phyloP scores from a whole-genome alignment of 2,329 filamentous ascomycete genomes.

The Balansia obtecta region DNA sequence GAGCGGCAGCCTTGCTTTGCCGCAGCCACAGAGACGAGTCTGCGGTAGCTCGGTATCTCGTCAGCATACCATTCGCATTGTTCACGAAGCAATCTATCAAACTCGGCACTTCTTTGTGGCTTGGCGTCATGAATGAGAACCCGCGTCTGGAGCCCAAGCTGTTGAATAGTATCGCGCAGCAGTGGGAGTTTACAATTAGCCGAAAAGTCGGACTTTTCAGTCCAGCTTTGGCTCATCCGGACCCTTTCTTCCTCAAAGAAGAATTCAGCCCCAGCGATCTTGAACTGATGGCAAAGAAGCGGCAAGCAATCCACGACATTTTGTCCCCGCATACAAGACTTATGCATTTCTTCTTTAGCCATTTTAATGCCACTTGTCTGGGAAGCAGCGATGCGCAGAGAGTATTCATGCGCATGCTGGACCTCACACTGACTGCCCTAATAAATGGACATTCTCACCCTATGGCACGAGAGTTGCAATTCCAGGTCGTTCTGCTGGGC shows the following conservation, averaged over 20 bases:
- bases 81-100: slow-evolving; percentile 96
- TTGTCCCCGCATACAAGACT: slow-evolving; percentile 78
- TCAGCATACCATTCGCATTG: slow-evolving; percentile 82
- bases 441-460: slow-evolving; percentile 64
- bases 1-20: slow-evolving; percentile 78
- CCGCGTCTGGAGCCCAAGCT: slow-evolving; percentile 77
- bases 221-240: slow-evolving; percentile 55
- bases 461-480: slow-evolving; percentile 80
- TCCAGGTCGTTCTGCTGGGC: slow-evolving; percentile 76
- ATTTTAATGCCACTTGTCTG: slow-evolving; percentile 87
- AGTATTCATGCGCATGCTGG: slow-evolving; percentile 70
- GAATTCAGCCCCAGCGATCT: slow-evolving; percentile 90
- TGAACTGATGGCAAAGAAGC: slow-evolving; percentile 57
- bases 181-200: slow-evolving; percentile 79
- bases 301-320: slow-evolving; percentile 68
- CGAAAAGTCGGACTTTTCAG: slow-evolving; percentile 74
- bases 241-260: slow-evolving; percentile 83
- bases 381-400: slow-evolving; percentile 71
- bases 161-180: slow-evolving; percentile 73
- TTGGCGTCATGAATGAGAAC: slow-evolving; percentile 94
- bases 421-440: slow-evolving; percentile 65
- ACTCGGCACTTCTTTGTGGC: slow-evolving; percentile 88
- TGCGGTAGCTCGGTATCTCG: slow-evolving; percentile 72
- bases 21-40: slow-evolving; percentile 63
- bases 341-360: slow-evolving; percentile 81